Conservation (phyloP, 2,329 filamentous ascomycete genomes). For the Aspergillus ochraceoroseus region DNA sequence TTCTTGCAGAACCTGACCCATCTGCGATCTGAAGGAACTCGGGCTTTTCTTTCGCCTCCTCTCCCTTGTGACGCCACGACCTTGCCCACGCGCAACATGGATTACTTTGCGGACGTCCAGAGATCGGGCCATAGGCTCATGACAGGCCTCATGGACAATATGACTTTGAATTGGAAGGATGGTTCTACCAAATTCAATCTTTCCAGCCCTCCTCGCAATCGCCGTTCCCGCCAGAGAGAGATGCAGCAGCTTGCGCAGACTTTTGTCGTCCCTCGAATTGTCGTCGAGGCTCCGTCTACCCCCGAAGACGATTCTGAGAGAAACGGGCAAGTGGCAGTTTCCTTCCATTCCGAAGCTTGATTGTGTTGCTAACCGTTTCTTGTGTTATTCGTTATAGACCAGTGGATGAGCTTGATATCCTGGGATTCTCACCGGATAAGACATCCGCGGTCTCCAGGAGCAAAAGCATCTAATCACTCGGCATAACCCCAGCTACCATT, state of each 20-base stretch:
- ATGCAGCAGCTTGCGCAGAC: constrained; percentile 5
- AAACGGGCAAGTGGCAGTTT: neutral
- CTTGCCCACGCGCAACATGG: constrained; percentile 13
- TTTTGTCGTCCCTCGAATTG: neutral
- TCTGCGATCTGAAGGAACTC: constrained; percentile 12
- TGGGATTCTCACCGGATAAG: constrained; percentile 1
- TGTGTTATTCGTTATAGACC: neutral
- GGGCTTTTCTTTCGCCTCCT: constrained; percentile 8
- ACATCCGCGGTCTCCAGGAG: neutral
- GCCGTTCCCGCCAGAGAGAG: constrained; percentile 12
- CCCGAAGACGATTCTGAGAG: constrained; percentile 1
- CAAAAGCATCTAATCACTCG: neutral
- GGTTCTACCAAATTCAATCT: constrained; percentile 9
- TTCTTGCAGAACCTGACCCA: constrained; percentile 19
- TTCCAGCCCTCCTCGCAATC: constrained; percentile 2
- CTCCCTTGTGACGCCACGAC: constrained; percentile 13
- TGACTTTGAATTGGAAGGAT: constrained; percentile 12
- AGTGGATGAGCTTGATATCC: neutral
- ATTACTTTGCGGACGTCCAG: constrained; percentile 22
- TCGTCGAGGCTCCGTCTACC: neutral
- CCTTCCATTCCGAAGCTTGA: neutral
- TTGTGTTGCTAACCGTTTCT: neutral
- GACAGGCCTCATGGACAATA: constrained; percentile 9
- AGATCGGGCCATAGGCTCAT: constrained; percentile 13
- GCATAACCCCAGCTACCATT: neutral